Percentiles rank a stretch among this genome's conserved stretches.
These are phyloP conservation scores for Smallanthus sonchifolius DNA, from an alignment of 129 eudicot genomes.

Conservation along the genomic window DNA sequence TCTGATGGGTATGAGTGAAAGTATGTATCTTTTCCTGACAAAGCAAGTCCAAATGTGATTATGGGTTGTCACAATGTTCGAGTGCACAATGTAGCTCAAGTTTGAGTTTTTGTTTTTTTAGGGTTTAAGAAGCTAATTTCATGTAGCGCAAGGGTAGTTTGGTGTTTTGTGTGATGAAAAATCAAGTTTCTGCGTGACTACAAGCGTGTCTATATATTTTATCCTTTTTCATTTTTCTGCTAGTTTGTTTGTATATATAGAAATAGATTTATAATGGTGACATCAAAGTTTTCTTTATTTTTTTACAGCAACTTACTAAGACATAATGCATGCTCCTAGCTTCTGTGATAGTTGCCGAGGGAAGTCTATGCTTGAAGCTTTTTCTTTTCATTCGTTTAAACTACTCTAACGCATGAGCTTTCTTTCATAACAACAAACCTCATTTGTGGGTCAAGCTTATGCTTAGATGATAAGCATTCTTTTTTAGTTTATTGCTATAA, in stretches of 20 bases:
- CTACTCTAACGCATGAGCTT: no score
- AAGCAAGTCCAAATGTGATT: conserved; percentile 24
- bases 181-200: conserved; percentile 23
- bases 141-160: conserved; percentile 7
- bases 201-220: background rate
- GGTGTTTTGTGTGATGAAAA: conserved; percentile 15
- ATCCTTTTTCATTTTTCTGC: background rate
- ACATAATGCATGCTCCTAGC: no score
- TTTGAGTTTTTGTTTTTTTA: conserved; percentile 11
- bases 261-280: background rate
- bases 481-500: background rate
- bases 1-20: conserved; percentile 3
- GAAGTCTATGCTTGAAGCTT: no score
- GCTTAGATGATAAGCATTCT: conserved; percentile 19
- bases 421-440: background rate
- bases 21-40: conserved; percentile 12
- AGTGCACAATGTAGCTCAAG: conserved; percentile 1
- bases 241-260: background rate
- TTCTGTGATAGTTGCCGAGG: no score
- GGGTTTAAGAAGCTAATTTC: conserved; percentile 19
- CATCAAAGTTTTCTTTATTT: no score
- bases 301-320: no score
- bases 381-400: no score
- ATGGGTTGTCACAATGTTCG: background rate
- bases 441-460: conserved; percentile 1